Conservation (phyloP, 768 basidiomycete genomes). For the Podaxis sp. region DNA sequence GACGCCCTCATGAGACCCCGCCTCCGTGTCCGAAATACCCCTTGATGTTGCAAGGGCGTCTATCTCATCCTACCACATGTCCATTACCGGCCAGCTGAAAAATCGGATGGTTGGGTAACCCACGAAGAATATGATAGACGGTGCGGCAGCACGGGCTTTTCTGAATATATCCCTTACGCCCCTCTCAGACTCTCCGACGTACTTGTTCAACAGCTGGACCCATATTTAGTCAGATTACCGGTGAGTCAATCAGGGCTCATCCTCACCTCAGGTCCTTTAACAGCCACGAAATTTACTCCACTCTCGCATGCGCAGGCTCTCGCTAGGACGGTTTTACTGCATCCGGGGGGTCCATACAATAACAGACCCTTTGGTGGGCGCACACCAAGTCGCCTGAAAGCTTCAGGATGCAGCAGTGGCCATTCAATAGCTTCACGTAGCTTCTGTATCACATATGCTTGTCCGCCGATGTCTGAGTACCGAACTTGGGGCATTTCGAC, state of each 20-base stretch:
- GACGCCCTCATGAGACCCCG: slow-evolving; percentile 75
- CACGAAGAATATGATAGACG: slow-evolving; percentile 96
- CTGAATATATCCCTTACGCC: slow-evolving; percentile 93
- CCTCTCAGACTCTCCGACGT: slow-evolving; percentile 94
- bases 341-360: slow-evolving; percentile 95
- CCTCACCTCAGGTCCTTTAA: slow-evolving; percentile 93
- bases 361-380: slow-evolving; percentile 86
- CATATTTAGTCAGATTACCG: background rate
- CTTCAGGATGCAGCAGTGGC: slow-evolving; percentile 84
- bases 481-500: slow-evolving; percentile 78
- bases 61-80: slow-evolving; percentile 77
- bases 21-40: slow-evolving; percentile 51
- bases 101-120: slow-evolving; percentile 23
- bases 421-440: slow-evolving; percentile 92
- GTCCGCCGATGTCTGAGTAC: slow-evolving; percentile 91
- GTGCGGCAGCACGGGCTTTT: slow-evolving; percentile 90
- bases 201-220: slow-evolving; percentile 88
- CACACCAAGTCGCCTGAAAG: slow-evolving; percentile 85
- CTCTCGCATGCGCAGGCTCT: slow-evolving; percentile 91
- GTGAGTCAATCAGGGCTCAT: background rate
- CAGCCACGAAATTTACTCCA: slow-evolving; percentile 93
- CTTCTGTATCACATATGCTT: slow-evolving; percentile 74
- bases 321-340: slow-evolving; percentile 91
- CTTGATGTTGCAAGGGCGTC: slow-evolving; percentile 89
- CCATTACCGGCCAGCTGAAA: background rate